These are phyloP conservation scores for Cercospora zeae-maydis DNA, from an alignment of 2,329 filamentous ascomycete genomes.

Conservation along the genomic window DNA sequence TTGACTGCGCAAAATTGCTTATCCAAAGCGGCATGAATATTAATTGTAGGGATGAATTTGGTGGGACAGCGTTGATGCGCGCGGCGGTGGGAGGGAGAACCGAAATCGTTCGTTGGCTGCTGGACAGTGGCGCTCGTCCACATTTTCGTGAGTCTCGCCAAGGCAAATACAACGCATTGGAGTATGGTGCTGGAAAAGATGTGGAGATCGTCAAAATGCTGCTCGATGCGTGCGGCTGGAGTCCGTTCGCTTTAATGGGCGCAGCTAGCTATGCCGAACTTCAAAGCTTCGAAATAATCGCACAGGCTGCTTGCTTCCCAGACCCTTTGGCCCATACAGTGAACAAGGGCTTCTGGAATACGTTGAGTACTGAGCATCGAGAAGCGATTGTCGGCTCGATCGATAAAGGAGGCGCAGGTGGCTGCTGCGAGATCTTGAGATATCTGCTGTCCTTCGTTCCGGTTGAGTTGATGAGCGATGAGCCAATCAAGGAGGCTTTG, in stretches of 20 bases:
- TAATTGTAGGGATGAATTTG: constrained; percentile 12
- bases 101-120: constrained; percentile 15
- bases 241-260: constrained; percentile 7
- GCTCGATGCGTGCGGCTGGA: constrained; percentile 14
- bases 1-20: constrained; percentile 10
- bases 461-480: not conserved
- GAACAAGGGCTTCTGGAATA: not conserved
- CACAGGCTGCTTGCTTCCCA: constrained; percentile 6
- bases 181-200: constrained; percentile 8
- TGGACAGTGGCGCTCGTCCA: constrained; percentile 4
- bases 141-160: constrained; percentile 8
- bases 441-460: constrained; percentile 1
- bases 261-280: constrained; percentile 14
- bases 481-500: not conserved
- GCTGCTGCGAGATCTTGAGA: constrained; percentile 5
- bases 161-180: constrained; percentile 13
- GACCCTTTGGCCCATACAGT: not conserved
- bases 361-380: not conserved
- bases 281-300: constrained; percentile 8
- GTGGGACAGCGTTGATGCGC: constrained; percentile 19
- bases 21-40: constrained; percentile 9
- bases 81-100: constrained; percentile 12
- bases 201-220: constrained; percentile 5
- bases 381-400: constrained; percentile 7
- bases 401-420: constrained; percentile 8